Conservation (phyloP, 2,329 filamentous ascomycete species). For the Clarireedia sp. region DNA sequence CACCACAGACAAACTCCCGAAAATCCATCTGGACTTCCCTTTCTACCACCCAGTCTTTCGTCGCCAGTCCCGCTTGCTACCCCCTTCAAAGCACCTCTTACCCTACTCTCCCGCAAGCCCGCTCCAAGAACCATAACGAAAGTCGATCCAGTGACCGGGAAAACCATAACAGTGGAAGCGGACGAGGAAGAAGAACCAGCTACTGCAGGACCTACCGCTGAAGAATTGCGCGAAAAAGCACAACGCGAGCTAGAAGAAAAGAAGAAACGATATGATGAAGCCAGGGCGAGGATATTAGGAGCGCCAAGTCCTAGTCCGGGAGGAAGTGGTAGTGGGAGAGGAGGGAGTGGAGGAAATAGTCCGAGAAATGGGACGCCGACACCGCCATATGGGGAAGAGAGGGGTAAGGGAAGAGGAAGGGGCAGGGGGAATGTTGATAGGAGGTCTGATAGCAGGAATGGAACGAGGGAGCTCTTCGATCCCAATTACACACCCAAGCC, state of each 20-base stretch:
- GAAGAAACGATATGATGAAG: conserved; percentile 83
- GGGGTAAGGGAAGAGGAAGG: conserved; percentile 41
- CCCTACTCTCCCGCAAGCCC: conserved; percentile 78
- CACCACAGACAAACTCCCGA: conserved; percentile 53
- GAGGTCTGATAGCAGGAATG: conserved; percentile 28
- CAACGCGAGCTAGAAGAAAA: conserved; percentile 80
- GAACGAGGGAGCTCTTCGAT: conserved; percentile 63
- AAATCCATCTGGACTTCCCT: conserved; percentile 60
- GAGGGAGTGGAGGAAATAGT: conserved; percentile 24
- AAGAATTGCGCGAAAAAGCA: conserved; percentile 71
- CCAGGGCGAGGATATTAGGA: conserved; percentile 80
- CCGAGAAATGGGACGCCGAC: conserved; percentile 61
- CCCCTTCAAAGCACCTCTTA: conserved; percentile 75
- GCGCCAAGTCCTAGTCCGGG: conserved; percentile 41
- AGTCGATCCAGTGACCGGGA: conserved; percentile 44
- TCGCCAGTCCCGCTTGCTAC: conserved; percentile 47
- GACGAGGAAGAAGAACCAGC: conserved; percentile 60
- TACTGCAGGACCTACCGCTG: conserved; percentile 57
- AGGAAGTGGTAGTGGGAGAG: conserved; percentile 3
- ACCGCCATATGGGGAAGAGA: conserved; percentile 44
- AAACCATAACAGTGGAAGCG: conserved; percentile 40
- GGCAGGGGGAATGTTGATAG: conserved; percentile 31
- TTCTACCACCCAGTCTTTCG: conserved; percentile 38
- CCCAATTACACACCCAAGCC: conserved; percentile 63
- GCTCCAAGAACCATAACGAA: conserved; percentile 49